phyloP scores from a whole-genome alignment of 1,139 yeast species.

The Candida buenavistaensis region DNA sequence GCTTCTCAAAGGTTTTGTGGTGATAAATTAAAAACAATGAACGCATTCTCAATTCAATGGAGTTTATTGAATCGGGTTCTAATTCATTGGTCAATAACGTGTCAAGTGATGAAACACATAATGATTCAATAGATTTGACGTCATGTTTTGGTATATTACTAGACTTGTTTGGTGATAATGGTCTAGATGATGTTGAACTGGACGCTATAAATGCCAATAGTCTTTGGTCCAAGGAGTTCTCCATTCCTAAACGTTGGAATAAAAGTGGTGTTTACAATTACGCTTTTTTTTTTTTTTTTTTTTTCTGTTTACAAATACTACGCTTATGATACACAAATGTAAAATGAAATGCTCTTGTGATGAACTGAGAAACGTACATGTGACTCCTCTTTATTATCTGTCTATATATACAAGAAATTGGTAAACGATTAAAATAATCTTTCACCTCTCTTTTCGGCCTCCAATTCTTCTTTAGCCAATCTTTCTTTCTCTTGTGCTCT shows the following conservation, averaged over 20 bases:
- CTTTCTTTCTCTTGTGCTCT: slow-evolving; percentile 43
- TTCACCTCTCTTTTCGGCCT: slow-evolving; percentile 32
- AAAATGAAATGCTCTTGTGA: background rate
- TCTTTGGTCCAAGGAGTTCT: slow-evolving; percentile 8
- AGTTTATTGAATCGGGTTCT: slow-evolving; percentile 11
- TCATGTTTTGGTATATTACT: slow-evolving; percentile 12
- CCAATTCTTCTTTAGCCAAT: slow-evolving; percentile 26
- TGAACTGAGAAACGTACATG: background rate
- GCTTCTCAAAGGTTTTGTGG: slow-evolving; percentile 7
- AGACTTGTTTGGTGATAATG: slow-evolving; percentile 13
- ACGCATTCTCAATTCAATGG: slow-evolving; percentile 18
- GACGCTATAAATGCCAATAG: slow-evolving; percentile 12
- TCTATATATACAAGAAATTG: slow-evolving; percentile 2
- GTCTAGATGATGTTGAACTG: slow-evolving; percentile 4
- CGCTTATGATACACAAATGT: background rate
- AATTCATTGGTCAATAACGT: slow-evolving; percentile 3
- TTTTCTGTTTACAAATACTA: slow-evolving; percentile 1
- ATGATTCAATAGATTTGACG: slow-evolving; percentile 13
- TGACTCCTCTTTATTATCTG: background rate
- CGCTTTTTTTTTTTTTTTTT: background rate
- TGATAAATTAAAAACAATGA: slow-evolving; percentile 10
- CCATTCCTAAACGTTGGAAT: too few relatives aligned
- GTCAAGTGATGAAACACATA: slow-evolving; percentile 9
- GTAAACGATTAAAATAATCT: slow-evolving; percentile 21
- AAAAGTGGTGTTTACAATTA: slow-evolving; percentile 3